These are phyloP conservation scores for Amanita exitialis DNA, from an alignment of 768 basidiomycete species.

Conservation along the genomic window DNA sequence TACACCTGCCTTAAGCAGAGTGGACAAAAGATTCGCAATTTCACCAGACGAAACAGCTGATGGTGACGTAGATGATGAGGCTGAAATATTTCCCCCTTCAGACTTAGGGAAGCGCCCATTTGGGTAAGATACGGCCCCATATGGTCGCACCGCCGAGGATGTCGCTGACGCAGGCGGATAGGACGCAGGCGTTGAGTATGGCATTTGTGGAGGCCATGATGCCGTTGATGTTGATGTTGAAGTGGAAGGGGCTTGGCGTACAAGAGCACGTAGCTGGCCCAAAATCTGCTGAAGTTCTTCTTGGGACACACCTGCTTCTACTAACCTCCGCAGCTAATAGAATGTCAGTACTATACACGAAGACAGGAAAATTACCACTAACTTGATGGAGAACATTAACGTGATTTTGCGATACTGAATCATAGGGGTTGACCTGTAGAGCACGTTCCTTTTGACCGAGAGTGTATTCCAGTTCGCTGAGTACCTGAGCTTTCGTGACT, in stretches of 20 bases:
- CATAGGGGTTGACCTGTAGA: slow-evolving; percentile 64
- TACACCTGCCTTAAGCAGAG: slow-evolving; percentile 73
- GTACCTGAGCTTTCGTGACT: slow-evolving; percentile 69
- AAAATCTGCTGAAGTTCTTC: slow-evolving; percentile 73
- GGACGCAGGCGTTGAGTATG: neutral
- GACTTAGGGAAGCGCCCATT: neutral
- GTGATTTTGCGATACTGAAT: slow-evolving; percentile 57
- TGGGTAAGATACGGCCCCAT: neutral
- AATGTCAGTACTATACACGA: slow-evolving; percentile 6
- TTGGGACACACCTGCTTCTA: slow-evolving; percentile 74
- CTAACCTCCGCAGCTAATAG: slow-evolving; percentile 53
- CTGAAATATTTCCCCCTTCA: slow-evolving; percentile 12
- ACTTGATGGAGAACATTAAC: slow-evolving; percentile 78
- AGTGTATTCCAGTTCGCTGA: slow-evolving; percentile 75
- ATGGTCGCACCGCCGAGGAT: slow-evolving; percentile 11
- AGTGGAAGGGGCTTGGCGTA: slow-evolving; percentile 33
- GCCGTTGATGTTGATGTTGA: slow-evolving; percentile 15
- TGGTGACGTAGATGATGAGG: slow-evolving; percentile 20
- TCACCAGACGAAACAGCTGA: slow-evolving; percentile 25
- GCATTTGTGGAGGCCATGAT: slow-evolving; percentile 11
- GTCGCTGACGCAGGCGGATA: slow-evolving; percentile 12
- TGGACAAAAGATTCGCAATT: slow-evolving; percentile 52
- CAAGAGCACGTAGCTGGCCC: slow-evolving; percentile 53
- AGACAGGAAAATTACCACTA: slow-evolving; percentile 15
- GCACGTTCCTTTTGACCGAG: slow-evolving; percentile 73